Evolutionary conservation across 768 basidiomycete species (phyloP).

Genomic region (Suillus fuscotomentosus): DNA sequence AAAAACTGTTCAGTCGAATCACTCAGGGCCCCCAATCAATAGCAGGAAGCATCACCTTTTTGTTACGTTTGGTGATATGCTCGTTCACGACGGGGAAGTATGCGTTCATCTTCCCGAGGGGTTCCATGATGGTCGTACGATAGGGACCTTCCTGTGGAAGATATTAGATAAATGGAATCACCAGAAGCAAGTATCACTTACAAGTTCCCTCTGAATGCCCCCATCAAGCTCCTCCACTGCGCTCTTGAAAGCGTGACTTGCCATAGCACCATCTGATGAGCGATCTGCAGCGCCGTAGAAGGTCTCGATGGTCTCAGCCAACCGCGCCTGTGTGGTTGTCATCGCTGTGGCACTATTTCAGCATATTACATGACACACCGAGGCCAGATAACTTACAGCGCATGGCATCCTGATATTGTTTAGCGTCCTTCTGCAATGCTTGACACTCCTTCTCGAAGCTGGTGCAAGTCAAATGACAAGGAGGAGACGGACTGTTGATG

Average conservation of each 20-base stretch:
- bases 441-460: conserved; percentile 98
- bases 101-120: conserved; percentile 93
- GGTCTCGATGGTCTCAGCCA: conserved; percentile 90
- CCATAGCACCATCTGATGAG: conserved; percentile 91
- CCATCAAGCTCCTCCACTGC: conserved; percentile 93
- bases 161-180: conserved; percentile 4
- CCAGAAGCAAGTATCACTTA: conserved; percentile 36
- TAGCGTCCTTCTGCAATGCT: conserved; percentile 91
- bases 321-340: conserved; percentile 88
- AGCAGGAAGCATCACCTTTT: conserved; percentile 64
- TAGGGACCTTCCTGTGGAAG: conserved; percentile 81
- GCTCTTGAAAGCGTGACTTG: conserved; percentile 93
- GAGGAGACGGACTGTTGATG: conserved; percentile 10
- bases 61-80: conserved; percentile 90
- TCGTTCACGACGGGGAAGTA: conserved; percentile 95
- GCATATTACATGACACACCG: background rate
- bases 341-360: conserved; percentile 58
- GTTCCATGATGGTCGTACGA: conserved; percentile 92
- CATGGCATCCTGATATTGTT: conserved; percentile 93
- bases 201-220: conserved; percentile 81
- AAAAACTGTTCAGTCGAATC: background rate
- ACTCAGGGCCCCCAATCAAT: too few species aligned
- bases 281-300: conserved; percentile 90
- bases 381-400: conserved; percentile 52
- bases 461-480: conserved; percentile 8